Percentiles rank a stretch among this genome's conserved stretches.
Evolutionary conservation across 371 early-diverging fungal species (phyloP).

Genomic region (Mortierella sp.): DNA sequence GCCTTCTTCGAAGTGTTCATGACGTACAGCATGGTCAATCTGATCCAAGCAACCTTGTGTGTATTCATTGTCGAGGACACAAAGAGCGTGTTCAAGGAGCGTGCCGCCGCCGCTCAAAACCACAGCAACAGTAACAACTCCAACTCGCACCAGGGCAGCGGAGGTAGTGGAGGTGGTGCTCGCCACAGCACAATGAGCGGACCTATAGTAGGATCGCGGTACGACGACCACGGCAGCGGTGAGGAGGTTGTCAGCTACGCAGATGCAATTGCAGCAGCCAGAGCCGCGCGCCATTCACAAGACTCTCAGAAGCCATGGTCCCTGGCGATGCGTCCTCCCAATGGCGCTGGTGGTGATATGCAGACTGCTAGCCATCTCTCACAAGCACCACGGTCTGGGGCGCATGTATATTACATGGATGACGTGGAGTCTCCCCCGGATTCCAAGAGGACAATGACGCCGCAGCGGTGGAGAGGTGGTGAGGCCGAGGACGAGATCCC

Average conservation of each 20-base stretch:
- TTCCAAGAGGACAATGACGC: conserved; percentile 38
- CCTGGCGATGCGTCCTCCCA: conserved; percentile 42
- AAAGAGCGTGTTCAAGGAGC: conserved; percentile 47
- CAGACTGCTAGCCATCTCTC: conserved; percentile 27
- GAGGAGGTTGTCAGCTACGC: conserved; percentile 29
- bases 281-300: conserved; percentile 7
- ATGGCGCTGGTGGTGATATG: conserved; percentile 9
- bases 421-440: conserved; percentile 31
- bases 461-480: conserved; percentile 24
- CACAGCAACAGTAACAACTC: conserved; percentile 21
- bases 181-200: conserved; percentile 1
- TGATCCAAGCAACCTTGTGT: conserved; percentile 48
- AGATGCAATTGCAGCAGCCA: conserved; percentile 35
- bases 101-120: conserved; percentile 17
- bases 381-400: conserved; percentile 1
- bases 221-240: conserved; percentile 13
- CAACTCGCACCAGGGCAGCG: conserved; percentile 29
- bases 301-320: conserved; percentile 42
- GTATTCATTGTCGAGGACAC: conserved; percentile 55
- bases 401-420: conserved; percentile 38
- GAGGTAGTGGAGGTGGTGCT: conserved; percentile 9
- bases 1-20: conserved; percentile 28
- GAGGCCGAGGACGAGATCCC: conserved; percentile 48
- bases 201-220: background rate
- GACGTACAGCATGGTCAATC: conserved; percentile 49